A percentile compares a stretch with the other conserved stretches of the same genome.
Evolutionary conservation across 2,329 filamentous ascomycete genomes (phyloP).

Genomic region (Fusarium nelsonii): DNA sequence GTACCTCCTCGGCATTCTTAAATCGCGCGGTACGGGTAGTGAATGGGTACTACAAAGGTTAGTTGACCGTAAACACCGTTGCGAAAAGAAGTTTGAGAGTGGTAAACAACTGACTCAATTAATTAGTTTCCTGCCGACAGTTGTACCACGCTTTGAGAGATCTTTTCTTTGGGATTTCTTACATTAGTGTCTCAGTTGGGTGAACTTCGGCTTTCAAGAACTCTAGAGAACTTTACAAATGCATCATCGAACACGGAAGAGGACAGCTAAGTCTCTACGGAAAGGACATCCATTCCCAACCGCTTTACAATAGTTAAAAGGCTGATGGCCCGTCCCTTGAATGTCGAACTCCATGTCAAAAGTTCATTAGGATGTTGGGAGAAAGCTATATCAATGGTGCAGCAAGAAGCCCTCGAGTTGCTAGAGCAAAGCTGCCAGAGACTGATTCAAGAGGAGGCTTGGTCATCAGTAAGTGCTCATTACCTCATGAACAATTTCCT

Average conservation of each 20-base stretch:
- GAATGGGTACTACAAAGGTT: constrained; percentile 16
- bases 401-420: not conserved
- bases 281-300: not conserved
- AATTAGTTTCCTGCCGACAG: constrained; percentile 11
- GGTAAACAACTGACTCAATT: not conserved
- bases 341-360: not conserved
- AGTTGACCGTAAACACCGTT: not conserved
- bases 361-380: not conserved
- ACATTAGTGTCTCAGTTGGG: not conserved
- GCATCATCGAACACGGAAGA: not conserved
- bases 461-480: not conserved
- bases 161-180: constrained; percentile 8
- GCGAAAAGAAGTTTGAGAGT: not conserved
- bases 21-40: not conserved
- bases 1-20: not conserved
- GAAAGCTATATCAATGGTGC: not conserved
- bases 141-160: not conserved
- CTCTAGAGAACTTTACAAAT: not conserved
- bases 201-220: not conserved
- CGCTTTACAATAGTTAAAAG: no score
- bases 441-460: not conserved
- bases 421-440: constrained; percentile 13
- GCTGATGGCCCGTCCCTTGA: not conserved
- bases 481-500: not conserved
- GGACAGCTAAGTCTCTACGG: constrained; percentile 2